Conservation (phyloP, 768 basidiomycete species). For the Artomyces pyxidatus region DNA sequence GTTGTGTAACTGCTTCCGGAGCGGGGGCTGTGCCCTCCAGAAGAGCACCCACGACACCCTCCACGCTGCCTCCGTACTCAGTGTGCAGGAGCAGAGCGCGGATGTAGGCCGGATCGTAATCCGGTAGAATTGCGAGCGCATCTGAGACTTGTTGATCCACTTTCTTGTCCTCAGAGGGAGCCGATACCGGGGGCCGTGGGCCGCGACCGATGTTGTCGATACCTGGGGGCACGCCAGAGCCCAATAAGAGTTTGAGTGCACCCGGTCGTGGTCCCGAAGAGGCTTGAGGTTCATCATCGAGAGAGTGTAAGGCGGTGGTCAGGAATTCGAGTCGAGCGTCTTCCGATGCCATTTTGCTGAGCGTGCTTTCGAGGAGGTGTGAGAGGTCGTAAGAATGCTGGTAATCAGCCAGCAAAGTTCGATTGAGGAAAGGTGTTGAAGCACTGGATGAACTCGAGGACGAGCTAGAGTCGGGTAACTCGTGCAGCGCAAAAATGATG, state of each 20-base stretch:
- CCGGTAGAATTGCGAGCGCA: constrained; percentile 71
- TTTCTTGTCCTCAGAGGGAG: constrained; percentile 26
- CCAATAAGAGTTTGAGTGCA: constrained; percentile 54
- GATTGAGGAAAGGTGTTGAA: constrained; percentile 47
- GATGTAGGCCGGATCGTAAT: constrained; percentile 48
- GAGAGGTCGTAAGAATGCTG: constrained; percentile 58
- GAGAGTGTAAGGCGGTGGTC: constrained; percentile 38
- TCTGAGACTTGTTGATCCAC: constrained; percentile 56
- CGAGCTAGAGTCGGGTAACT: constrained; percentile 31
- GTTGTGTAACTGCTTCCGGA: constrained; percentile 21
- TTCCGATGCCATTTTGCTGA: constrained; percentile 39
- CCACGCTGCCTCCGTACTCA: constrained; percentile 40
- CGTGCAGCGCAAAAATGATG: constrained; percentile 50
- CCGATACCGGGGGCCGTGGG: constrained; percentile 1
- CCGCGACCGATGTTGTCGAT: constrained; percentile 31
- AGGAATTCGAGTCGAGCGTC: constrained; percentile 53
- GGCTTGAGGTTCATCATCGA: constrained; percentile 23
- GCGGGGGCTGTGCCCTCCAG: constrained; percentile 63
- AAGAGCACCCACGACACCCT: constrained; percentile 61
- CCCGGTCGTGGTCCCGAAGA: constrained; percentile 35
- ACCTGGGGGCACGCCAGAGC: constrained; percentile 40
- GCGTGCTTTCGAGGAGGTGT: constrained; percentile 22
- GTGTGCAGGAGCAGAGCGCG: constrained; percentile 44
- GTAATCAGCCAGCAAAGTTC: constrained; percentile 62
- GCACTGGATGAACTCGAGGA: constrained; percentile 1